Evolutionary conservation across 306 rosid species (phyloP).

Genomic region (Cyclanthera cordifolia): DNA sequence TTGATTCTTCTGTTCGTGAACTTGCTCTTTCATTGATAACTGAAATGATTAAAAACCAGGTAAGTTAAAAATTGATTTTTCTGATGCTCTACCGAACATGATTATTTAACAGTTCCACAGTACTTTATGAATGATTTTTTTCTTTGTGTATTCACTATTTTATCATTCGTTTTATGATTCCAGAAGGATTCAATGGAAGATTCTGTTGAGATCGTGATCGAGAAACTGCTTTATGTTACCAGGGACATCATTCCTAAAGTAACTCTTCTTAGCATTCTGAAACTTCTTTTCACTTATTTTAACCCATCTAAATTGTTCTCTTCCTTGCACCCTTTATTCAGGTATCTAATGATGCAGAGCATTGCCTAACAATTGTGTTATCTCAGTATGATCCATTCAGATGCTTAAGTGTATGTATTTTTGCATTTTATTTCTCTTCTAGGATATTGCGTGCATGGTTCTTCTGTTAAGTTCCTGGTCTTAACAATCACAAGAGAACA

Average conservation of each 20-base stretch:
- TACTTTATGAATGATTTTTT: neutral
- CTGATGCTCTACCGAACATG: neutral
- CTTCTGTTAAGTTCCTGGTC: too few species aligned
- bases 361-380: slow-evolving; percentile 67
- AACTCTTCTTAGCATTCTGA: slow-evolving; percentile 11
- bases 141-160: neutral
- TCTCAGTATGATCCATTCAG: slow-evolving; percentile 88
- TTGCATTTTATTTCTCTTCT: neutral
- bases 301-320: slow-evolving; percentile 5
- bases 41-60: slow-evolving; percentile 97
- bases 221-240: slow-evolving; percentile 82
- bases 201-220: slow-evolving; percentile 86
- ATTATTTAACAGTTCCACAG: neutral
- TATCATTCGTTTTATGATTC: slow-evolving; percentile 18
- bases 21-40: slow-evolving; percentile 60
- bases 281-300: slow-evolving; percentile 12
- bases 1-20: slow-evolving; percentile 69
- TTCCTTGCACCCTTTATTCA: slow-evolving; percentile 23
- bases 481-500: too few species aligned
- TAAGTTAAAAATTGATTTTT: slow-evolving; percentile 4
- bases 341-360: slow-evolving; percentile 91
- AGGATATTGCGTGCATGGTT: neutral
- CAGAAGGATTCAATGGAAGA: slow-evolving; percentile 88
- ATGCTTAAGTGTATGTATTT: slow-evolving; percentile 72
- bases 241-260: slow-evolving; percentile 72